Evolutionary conservation across 495 filamentous ascomycete genomes (phyloP).

Genomic region (Talaromyces nanjingensis): DNA sequence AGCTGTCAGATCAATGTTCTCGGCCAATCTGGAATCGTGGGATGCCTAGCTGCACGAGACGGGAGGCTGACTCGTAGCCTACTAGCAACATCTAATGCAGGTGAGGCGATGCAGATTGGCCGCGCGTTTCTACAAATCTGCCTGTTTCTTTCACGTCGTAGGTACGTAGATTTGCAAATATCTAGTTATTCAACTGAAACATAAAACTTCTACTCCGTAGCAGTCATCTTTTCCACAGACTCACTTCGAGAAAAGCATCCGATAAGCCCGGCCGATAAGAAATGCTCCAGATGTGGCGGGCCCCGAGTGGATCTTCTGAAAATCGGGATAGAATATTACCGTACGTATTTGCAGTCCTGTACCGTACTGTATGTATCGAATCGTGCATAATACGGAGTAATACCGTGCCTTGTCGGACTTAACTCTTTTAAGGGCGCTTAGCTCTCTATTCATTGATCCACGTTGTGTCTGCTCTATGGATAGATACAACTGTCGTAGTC

Average conservation of each 20-base stretch:
- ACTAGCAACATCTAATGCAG: not conserved
- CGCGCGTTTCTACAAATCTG: not conserved
- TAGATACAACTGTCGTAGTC: not conserved
- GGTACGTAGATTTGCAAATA: not conserved
- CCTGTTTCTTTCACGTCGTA: not conserved
- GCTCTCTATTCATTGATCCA: not conserved
- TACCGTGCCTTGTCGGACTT: not conserved
- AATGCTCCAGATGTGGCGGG: not conserved
- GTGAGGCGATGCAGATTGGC: not conserved
- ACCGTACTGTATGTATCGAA: not conserved
- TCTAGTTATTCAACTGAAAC: not conserved
- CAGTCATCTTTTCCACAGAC: not conserved
- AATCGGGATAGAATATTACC: not conserved
- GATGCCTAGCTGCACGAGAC: not conserved
- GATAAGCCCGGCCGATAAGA: slow-evolving; percentile 1
- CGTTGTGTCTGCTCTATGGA: not conserved
- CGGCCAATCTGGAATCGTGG: not conserved
- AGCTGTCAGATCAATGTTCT: not conserved
- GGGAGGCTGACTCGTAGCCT: not conserved
- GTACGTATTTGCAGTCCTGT: not conserved
- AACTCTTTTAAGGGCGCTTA: not conserved
- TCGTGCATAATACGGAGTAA: not conserved
- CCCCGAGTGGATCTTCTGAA: not conserved
- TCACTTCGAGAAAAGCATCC: not conserved
- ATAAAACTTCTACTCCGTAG: not conserved